These are phyloP conservation scores for Stagonosporopsis chrysanthemi DNA, from an alignment of 2,329 filamentous ascomycete genomes.

Conservation along the genomic window DNA sequence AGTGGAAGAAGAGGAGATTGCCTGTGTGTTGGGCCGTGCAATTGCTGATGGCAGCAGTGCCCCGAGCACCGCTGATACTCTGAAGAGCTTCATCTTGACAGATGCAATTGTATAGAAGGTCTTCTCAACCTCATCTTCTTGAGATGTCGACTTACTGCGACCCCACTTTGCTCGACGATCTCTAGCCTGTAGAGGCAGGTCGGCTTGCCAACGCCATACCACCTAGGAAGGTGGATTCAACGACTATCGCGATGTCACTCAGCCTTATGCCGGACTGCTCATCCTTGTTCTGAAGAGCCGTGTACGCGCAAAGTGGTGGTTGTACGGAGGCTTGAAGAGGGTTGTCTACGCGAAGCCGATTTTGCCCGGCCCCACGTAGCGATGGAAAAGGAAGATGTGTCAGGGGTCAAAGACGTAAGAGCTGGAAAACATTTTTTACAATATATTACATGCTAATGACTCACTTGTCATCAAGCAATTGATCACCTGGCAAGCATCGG, in stretches of 20 bases:
- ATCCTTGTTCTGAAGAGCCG: no score
- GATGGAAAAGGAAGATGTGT: no score
- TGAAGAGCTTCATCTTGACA: background rate
- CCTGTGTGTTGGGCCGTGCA: background rate
- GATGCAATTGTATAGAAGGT: background rate
- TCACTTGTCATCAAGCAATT: no score
- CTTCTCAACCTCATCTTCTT: background rate
- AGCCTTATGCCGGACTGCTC: background rate
- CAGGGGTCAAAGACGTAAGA: no score
- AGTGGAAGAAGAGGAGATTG: background rate
- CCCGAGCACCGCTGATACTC: background rate
- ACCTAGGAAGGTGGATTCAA: constrained; percentile 1
- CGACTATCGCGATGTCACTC: background rate
- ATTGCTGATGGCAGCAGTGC: background rate
- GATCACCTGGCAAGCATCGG: no score
- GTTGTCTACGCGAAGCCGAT: no score
- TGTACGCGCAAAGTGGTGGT: no score
- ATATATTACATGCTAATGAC: no score
- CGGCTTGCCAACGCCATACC: background rate
- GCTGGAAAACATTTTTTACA: no score
- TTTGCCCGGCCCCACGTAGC: no score
- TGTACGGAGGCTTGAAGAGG: no score
- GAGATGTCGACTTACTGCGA: background rate
- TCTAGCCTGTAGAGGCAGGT: constrained; percentile 14
- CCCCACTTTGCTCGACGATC: constrained; percentile 11